Conservation (phyloP, 1,284 basidiomycete species). For the Xerocomus minutiporus region DNA sequence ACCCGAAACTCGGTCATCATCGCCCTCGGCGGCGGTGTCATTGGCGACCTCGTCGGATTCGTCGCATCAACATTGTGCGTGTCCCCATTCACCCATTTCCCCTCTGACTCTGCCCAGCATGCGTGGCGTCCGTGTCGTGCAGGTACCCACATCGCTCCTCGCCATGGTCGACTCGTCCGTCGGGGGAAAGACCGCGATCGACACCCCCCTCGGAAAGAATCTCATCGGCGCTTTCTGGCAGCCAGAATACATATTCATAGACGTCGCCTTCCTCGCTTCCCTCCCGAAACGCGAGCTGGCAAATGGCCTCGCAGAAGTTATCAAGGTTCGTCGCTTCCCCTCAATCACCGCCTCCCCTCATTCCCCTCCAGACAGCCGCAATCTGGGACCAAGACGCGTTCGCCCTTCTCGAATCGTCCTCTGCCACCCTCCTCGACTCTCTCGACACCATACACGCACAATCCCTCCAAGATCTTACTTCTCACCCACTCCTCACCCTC, state of each 20-base stretch:
- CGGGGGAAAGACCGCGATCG: constrained; percentile 98
- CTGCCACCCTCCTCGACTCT: constrained; percentile 66
- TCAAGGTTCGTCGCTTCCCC: constrained; percentile 62
- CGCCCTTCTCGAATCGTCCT: constrained; percentile 76
- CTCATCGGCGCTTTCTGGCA: constrained; percentile 99
- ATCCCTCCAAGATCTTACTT: constrained; percentile 64
- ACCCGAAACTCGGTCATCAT: constrained; percentile 92
- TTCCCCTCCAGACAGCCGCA: constrained; percentile 76
- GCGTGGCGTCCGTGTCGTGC: constrained; percentile 88
- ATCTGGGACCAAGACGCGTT: constrained; percentile 93
- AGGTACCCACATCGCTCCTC: constrained; percentile 94
- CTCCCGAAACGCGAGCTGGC: constrained; percentile 91
- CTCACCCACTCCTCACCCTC: constrained; percentile 75
- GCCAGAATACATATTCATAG: constrained; percentile 96
- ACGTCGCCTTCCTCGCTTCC: constrained; percentile 92
- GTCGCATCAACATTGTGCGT: constrained; percentile 97
- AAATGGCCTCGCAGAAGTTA: constrained; percentile 98
- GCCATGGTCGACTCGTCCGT: constrained; percentile 99
- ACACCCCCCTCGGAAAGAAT: constrained; percentile 96
- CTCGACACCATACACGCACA: constrained; percentile 58
- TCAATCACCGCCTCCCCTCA: constrained; percentile 4
- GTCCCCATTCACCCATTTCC: fast-evolving
- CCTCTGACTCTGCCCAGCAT: constrained; percentile 45
- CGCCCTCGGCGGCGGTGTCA: constrained; percentile 94
- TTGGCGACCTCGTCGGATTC: constrained; percentile 94